phyloP scores from a whole-genome alignment of 805 yeast genomes.

The Scheffersomyces amazonensis region DNA sequence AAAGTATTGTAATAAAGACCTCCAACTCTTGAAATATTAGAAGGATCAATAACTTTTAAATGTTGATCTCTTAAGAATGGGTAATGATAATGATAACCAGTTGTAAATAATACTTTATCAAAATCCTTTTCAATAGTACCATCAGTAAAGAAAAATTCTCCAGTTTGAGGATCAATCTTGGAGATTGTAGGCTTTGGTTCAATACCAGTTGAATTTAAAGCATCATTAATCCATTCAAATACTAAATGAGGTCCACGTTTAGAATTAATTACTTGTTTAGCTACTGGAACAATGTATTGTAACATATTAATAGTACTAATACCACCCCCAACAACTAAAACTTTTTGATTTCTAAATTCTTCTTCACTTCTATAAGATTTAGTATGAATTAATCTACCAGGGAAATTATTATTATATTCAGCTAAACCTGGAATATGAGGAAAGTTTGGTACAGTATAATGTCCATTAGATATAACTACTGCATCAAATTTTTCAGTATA shows the following conservation, averaged over 20 bases:
- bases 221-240: conserved; percentile 35
- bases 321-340: conserved; percentile 42
- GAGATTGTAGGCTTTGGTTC: conserved; percentile 24
- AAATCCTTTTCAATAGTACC: conserved; percentile 21
- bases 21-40: conserved; percentile 28
- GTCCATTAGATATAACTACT: conserved; percentile 63
- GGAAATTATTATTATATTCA: conserved; percentile 42
- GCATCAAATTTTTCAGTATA: conserved; percentile 54
- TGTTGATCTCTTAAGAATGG: conserved; percentile 34
- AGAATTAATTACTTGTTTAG: conserved; percentile 22
- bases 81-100: conserved; percentile 49
- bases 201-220: conserved; percentile 33
- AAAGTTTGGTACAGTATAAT: conserved; percentile 56
- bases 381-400: conserved; percentile 54
- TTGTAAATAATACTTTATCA: conserved; percentile 45
- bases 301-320: conserved; percentile 43
- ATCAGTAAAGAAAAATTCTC: conserved; percentile 23
- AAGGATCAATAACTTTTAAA: conserved; percentile 19
- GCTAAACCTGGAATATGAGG: conserved; percentile 56
- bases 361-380: conserved; percentile 50
- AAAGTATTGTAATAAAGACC: conserved; percentile 39
- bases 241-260: conserved; percentile 24
- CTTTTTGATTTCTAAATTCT: conserved; percentile 39
- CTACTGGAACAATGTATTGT: conserved; percentile 34
- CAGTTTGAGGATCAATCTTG: conserved; percentile 17